phyloP scores from a whole-genome alignment of 805 yeast species.

The Candida multigemmis region DNA sequence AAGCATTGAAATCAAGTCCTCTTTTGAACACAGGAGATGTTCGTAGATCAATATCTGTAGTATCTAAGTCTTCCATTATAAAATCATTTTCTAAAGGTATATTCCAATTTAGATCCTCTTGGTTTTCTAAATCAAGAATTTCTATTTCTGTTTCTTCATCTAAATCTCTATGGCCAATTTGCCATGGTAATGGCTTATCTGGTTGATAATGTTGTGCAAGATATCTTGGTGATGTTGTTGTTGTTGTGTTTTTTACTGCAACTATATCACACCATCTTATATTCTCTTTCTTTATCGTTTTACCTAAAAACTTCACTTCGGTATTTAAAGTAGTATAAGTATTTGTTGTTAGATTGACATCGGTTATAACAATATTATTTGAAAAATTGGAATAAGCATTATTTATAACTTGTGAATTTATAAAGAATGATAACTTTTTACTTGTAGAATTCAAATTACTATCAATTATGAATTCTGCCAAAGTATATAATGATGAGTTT shows the following conservation, averaged over 20 bases:
- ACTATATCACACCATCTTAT: slow-evolving; percentile 34
- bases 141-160: no score
- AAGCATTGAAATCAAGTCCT: no score
- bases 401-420: slow-evolving; percentile 19
- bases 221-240: no score
- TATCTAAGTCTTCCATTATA: no score
- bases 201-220: no score
- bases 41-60: no score
- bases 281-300: slow-evolving; percentile 27
- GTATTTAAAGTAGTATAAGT: slow-evolving; percentile 41
- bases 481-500: background rate
- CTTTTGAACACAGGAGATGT: no score
- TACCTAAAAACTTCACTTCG: slow-evolving; percentile 34
- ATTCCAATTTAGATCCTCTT: no score
- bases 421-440: slow-evolving; percentile 20
- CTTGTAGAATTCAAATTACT: slow-evolving; percentile 24
- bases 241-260: slow-evolving; percentile 28
- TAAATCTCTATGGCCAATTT: no score
- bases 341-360: slow-evolving; percentile 37
- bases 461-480: slow-evolving; percentile 21
- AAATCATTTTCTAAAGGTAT: no score
- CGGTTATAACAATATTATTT: slow-evolving; percentile 18
- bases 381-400: slow-evolving; percentile 2
- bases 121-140: no score
- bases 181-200: no score